Evolutionary conservation across 2,329 filamentous ascomycete species (phyloP).

Genomic region (Alternaria postmessia): DNA sequence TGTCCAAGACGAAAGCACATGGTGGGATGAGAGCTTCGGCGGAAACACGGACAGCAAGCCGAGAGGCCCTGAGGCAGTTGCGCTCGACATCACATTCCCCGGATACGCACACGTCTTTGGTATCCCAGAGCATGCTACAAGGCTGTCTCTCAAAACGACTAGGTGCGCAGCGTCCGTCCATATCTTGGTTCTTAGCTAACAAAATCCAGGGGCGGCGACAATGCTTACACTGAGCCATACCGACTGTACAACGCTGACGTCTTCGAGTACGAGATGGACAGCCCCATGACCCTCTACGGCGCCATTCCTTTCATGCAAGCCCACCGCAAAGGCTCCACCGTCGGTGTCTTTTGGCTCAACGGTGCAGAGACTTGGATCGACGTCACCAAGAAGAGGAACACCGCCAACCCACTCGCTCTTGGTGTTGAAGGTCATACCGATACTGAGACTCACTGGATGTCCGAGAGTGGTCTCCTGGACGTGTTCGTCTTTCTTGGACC

Average conservation of each 20-base stretch:
- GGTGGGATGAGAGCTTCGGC: conserved; percentile 98
- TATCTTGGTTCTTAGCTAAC: conserved; percentile 3
- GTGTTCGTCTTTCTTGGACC: conserved; percentile 95
- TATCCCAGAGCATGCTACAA: conserved; percentile 90
- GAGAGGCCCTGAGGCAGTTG: conserved; percentile 91
- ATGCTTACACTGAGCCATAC: conserved; percentile 88
- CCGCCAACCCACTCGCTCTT: conserved; percentile 78
- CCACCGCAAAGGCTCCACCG: conserved; percentile 89
- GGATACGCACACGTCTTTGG: conserved; percentile 93
- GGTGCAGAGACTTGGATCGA: conserved; percentile 98
- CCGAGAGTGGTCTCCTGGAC: conserved; percentile 87
- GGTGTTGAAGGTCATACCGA: conserved; percentile 73
- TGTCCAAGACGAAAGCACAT: conserved; percentile 82
- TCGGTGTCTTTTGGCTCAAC: conserved; percentile 97
- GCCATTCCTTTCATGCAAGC: conserved; percentile 98
- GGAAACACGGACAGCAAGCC: conserved; percentile 96
- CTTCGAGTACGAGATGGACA: conserved; percentile 96
- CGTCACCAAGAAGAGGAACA: conserved; percentile 79
- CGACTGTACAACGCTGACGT: conserved; percentile 96
- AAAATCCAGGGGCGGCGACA: conserved; percentile 71
- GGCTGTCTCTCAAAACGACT: conserved; percentile 88
- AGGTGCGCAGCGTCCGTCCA: conserved; percentile 56
- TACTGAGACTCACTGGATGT: conserved; percentile 96
- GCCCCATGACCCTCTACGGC: conserved; percentile 98
- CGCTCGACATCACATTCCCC: conserved; percentile 88